Percentiles rank a stretch among this genome's conserved stretches.
Evolutionary conservation across 1,284 basidiomycete genomes (phyloP).

Genomic region (Pholiota adiposa): DNA sequence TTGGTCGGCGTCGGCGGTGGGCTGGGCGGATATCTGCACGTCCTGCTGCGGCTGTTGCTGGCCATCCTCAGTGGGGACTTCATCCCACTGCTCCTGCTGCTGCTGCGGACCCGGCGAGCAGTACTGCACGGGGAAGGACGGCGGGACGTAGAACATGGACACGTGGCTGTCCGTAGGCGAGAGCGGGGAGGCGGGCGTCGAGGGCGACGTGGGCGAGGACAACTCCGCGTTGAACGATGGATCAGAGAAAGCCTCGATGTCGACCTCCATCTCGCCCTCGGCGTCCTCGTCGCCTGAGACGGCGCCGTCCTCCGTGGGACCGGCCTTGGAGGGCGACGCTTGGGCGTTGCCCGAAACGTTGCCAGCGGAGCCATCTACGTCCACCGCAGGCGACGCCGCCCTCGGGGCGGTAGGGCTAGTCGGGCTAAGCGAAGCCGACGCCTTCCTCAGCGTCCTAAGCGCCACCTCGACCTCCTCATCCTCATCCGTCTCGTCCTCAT

Average conservation of each 20-base stretch:
- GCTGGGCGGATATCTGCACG: not conserved
- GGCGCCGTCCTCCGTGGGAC: slow-evolving; percentile 10
- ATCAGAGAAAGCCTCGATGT: slow-evolving; percentile 31
- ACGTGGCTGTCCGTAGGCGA: slow-evolving; percentile 13
- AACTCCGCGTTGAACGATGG: slow-evolving; percentile 39
- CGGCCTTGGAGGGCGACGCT: not conserved
- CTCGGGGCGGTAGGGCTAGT: no score
- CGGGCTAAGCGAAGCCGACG: not conserved
- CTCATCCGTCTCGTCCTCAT: slow-evolving; percentile 8
- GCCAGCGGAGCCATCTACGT: no score
- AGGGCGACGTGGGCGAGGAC: slow-evolving; percentile 22
- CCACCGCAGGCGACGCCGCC: no score
- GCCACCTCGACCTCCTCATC: slow-evolving; percentile 12
- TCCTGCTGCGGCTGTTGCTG: slow-evolving; percentile 2
- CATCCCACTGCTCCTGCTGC: not conserved
- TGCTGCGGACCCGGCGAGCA: no score
- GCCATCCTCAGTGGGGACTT: not conserved
- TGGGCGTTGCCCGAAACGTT: no score
- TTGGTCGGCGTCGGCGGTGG: not conserved
- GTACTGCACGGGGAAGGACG: not conserved
- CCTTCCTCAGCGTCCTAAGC: not conserved
- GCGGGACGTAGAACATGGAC: slow-evolving; percentile 24
- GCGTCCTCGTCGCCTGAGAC: slow-evolving; percentile 27
- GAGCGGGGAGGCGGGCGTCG: slow-evolving; percentile 5
- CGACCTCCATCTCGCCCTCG: slow-evolving; percentile 29